These are phyloP conservation scores for Mortierella sp. DNA, from an alignment of 371 early-diverging fungal species.

Conservation along the genomic window DNA sequence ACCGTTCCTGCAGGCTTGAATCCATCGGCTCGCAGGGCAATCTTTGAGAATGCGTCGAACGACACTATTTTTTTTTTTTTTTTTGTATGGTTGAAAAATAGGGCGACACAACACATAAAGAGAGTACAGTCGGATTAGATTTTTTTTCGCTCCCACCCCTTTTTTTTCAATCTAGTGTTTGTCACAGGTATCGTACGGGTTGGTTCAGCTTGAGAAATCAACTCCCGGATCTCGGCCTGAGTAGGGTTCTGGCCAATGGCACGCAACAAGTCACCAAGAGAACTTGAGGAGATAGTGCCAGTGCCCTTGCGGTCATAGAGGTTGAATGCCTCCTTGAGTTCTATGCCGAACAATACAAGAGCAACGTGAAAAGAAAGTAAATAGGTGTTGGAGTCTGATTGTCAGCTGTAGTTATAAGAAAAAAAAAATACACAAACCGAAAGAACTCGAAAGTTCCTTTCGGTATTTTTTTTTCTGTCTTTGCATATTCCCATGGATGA, in stretches of 20 bases:
- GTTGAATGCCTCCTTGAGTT: conserved; percentile 90
- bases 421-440: no score
- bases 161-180: no score
- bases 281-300: conserved; percentile 78
- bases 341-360: conserved; percentile 39
- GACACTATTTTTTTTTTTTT: conserved; percentile 10
- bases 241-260: conserved; percentile 90
- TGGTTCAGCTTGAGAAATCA: conserved; percentile 69
- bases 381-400: not conserved
- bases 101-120: no score
- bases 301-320: conserved; percentile 94
- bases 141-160: no score
- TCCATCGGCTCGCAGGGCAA: conserved; percentile 79
- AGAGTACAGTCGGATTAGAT: no score
- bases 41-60: conserved; percentile 77
- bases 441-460: no score
- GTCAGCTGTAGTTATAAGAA: not conserved
- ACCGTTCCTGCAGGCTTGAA: conserved; percentile 82
- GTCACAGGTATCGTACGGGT: no score
- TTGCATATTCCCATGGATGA: no score
- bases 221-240: conserved; percentile 80
- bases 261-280: conserved; percentile 83
- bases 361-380: not conserved
- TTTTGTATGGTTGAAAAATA: no score
- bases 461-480: no score